Conservation (phyloP, 208 protist species). For the Wallacemonas sp. region DNA sequence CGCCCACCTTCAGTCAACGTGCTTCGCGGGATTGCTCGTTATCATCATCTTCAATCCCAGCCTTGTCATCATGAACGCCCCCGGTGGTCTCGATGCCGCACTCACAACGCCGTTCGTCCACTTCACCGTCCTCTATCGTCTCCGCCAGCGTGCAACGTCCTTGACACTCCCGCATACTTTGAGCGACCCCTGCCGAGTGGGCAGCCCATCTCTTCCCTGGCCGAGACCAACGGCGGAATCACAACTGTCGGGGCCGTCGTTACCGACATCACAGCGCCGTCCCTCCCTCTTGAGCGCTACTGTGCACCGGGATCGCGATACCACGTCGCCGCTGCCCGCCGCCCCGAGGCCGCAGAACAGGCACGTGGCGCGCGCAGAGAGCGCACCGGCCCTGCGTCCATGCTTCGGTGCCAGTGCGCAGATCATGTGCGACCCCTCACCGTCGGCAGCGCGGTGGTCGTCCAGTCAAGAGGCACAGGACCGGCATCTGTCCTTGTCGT, state of each 20-base stretch:
- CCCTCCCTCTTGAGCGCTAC: not conserved
- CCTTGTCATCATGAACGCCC: not conserved
- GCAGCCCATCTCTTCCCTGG: not conserved
- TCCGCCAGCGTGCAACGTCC: conserved; percentile 15
- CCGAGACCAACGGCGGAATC: not conserved
- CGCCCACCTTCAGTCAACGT: not conserved
- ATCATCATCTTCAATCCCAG: too few species aligned
- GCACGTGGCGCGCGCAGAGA: not conserved
- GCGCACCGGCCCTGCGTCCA: not conserved
- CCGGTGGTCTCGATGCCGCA: not conserved
- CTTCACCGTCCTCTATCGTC: conserved; percentile 28
- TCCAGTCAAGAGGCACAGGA: not conserved
- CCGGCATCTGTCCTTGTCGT: not conserved
- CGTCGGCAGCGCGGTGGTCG: too few species aligned
- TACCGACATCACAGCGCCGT: too few species aligned
- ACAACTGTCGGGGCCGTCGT: too few species aligned
- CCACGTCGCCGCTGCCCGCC: not conserved
- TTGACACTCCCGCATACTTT: not conserved
- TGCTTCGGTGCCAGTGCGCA: not conserved
- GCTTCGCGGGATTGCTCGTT: not conserved
- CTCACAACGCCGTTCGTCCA: conserved; percentile 18
- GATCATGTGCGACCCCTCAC: too few species aligned
- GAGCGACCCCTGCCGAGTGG: not conserved
- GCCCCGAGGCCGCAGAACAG: not conserved
- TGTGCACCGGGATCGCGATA: not conserved